These are phyloP conservation scores for Diutina siamensis DNA, from an alignment of 1,139 yeast genomes.

Conservation along the genomic window DNA sequence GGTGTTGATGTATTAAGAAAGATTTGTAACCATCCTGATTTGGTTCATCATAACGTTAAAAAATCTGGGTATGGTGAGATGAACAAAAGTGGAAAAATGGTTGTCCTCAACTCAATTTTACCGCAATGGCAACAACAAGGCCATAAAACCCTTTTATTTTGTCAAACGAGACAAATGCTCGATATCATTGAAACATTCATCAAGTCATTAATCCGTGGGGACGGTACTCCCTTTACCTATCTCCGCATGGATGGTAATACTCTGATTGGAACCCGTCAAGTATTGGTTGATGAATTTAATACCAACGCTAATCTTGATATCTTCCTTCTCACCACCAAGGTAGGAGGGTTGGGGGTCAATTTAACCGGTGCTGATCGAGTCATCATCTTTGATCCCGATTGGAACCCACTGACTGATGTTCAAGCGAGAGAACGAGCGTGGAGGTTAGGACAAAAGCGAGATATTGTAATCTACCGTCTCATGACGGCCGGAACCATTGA, in stretches of 20 bases:
- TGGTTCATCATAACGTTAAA: constrained; percentile 47
- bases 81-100: constrained; percentile 76
- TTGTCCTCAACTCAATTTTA: constrained; percentile 67
- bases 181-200: constrained; percentile 66
- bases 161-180: constrained; percentile 92
- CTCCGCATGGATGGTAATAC: constrained; percentile 95
- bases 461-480: constrained; percentile 82
- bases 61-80: constrained; percentile 48
- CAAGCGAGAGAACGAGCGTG: constrained; percentile 97
- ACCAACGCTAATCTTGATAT: constrained; percentile 43
- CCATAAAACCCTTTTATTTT: constrained; percentile 70
- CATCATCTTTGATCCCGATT: constrained; percentile 91
- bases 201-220: constrained; percentile 23
- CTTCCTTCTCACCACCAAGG: constrained; percentile 81
- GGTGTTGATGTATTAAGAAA: constrained; percentile 88
- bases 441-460: constrained; percentile 91
- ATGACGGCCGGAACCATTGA: constrained; percentile 96
- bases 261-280: constrained; percentile 63
- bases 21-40: constrained; percentile 93
- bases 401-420: constrained; percentile 97
- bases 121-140: constrained; percentile 68
- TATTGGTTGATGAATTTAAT: constrained; percentile 72
- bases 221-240: constrained; percentile 25
- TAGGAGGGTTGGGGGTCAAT: constrained; percentile 92
- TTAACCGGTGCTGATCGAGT: constrained; percentile 93